Conservation (phyloP, 2,329 filamentous ascomycete species). For the Mariannaea sp. region DNA sequence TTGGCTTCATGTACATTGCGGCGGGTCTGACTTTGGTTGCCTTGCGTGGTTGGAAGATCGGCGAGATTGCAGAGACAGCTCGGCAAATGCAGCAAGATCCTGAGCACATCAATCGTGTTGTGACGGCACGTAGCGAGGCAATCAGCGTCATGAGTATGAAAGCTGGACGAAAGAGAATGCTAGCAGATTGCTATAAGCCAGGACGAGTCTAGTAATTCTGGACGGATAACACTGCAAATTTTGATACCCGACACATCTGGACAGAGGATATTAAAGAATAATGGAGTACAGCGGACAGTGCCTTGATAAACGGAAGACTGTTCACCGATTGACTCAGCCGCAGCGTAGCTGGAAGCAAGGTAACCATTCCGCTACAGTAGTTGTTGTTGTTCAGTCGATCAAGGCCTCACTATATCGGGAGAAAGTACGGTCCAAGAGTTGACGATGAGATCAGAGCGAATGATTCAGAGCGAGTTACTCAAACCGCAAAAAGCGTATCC, state of each 20-base stretch:
- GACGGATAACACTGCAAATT: neutral
- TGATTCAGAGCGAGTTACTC: too few relatives aligned
- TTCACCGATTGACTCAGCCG: too few relatives aligned
- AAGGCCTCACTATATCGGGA: too few relatives aligned
- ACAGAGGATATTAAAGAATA: neutral
- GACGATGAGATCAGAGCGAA: too few relatives aligned
- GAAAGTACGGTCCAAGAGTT: too few relatives aligned
- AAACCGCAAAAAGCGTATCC: too few relatives aligned
- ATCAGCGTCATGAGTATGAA: conserved; percentile 37
- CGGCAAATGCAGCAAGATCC: conserved; percentile 38
- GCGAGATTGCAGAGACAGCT: conserved; percentile 41
- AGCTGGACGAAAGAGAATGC: conserved; percentile 41
- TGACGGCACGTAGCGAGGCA: conserved; percentile 39
- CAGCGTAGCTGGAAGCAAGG: too few relatives aligned
- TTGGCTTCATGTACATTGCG: conserved; percentile 63
- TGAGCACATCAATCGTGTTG: conserved; percentile 39
- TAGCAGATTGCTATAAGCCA: conserved; percentile 40
- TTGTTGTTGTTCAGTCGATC: too few relatives aligned
- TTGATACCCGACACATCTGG: neutral
- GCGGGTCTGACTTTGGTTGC: conserved; percentile 45
- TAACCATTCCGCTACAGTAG: too few relatives aligned
- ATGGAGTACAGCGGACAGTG: neutral
- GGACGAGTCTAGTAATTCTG: conserved; percentile 32
- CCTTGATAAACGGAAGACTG: too few relatives aligned
- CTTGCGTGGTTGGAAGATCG: conserved; percentile 47